Base-by-base conservation (phyloP, 2,329 filamentous ascomycete species). In the Phaeoacremonium minimum region DNA sequence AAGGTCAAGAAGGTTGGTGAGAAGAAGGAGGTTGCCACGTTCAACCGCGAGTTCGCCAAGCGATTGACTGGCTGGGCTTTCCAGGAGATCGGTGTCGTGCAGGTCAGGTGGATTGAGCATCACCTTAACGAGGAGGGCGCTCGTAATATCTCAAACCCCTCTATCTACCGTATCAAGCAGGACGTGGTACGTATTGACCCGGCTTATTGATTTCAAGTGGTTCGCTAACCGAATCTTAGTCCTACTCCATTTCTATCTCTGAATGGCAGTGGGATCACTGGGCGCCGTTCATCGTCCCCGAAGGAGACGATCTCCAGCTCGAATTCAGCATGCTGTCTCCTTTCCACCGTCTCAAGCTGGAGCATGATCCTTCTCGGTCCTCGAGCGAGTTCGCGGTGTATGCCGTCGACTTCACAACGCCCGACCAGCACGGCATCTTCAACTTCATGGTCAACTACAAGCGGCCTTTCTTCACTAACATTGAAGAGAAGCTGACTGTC, bases 271-370 rank as follows among this genome's bases (percentile, higher is more conserved):
- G 80, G 67, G 79, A 87, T 58, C 76, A 80, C 55, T 94, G 83
- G 70, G 64, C 69, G 6, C 85, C 90, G 31, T 96, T 89, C 65
- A 69, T 69, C 28, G 69, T 85, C 15, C 81, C 87, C 15, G 56
- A 72, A 7, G 71, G 66, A 44, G 93, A 98, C 58, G 73, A 71
- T 18, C 58, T 98, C 20, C 93, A 98, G 64, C 86, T 98, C 44
- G 93, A 98, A 64, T 96, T 97, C 72, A 90, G 83, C 68, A 98
- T 97, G 93, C 84, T 98, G 32, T 96, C 91, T 2, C 91, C 93
- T 38, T 97, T 96, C 79, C 85, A 96, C 68, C 90, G 93, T 29
- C 75, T 97, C 20, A 72, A 80, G 41, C 80, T 98, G 19, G 52
- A 67, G 7, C 75, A 78, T 12, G 48, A 46, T 18, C 30, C 45